Evolutionary conservation across 1,284 basidiomycete species (phyloP).

Genomic region (Phaffia rhodozyma): DNA sequence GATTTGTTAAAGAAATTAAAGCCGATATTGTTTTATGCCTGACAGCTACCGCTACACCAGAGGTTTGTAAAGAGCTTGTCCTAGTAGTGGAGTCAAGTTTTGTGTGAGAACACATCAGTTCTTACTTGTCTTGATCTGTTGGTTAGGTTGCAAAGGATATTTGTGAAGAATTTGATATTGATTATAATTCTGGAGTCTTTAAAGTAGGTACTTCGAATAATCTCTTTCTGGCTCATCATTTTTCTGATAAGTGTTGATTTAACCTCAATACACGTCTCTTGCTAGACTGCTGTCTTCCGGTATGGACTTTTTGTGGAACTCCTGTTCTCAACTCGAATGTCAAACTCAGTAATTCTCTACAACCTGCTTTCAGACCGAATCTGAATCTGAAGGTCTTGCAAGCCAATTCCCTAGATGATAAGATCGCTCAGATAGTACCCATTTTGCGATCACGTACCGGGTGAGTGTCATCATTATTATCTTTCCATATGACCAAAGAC

Average conservation of each 20-base stretch:
- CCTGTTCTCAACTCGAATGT: too few relatives aligned
- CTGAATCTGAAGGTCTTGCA: slow-evolving; percentile 11
- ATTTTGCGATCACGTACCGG: slow-evolving; percentile 15
- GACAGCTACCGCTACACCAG: slow-evolving; percentile 32
- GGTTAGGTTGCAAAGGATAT: background rate
- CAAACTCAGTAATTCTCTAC: too few relatives aligned
- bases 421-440: slow-evolving; percentile 20
- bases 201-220: slow-evolving; percentile 13
- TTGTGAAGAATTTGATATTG: slow-evolving; percentile 20
- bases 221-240: background rate
- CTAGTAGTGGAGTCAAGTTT: slow-evolving; percentile 22
- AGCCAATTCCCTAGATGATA: slow-evolving; percentile 16
- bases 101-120: slow-evolving; percentile 18
- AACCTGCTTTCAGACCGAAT: background rate
- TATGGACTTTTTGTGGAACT: too few relatives aligned
- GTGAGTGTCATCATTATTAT: background rate
- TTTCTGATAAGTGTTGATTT: background rate
- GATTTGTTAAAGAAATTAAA: slow-evolving; percentile 23
- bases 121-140: background rate
- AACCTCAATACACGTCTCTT: too few relatives aligned
- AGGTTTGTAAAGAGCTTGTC: slow-evolving; percentile 21
- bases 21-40: slow-evolving; percentile 29
- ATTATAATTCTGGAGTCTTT: slow-evolving; percentile 20
- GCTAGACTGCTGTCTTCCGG: slow-evolving; percentile 4
- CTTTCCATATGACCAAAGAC: background rate